Evolutionary conservation across 2,329 filamentous ascomycete species (phyloP).

Genomic region (Venturia oleaginea): DNA sequence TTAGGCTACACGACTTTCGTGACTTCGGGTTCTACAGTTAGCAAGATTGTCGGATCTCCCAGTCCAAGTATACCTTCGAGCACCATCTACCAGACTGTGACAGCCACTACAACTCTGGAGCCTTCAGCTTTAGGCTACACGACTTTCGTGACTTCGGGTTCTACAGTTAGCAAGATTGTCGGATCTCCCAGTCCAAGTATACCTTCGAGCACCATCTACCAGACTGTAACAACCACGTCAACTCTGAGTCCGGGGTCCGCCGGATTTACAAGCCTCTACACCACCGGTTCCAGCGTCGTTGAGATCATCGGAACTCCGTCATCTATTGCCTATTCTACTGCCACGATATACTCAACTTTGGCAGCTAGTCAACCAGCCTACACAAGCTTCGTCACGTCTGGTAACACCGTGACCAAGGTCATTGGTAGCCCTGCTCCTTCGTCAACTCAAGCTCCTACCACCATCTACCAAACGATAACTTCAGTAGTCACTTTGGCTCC

Average conservation of each 20-base stretch:
- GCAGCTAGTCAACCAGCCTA: background rate
- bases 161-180: background rate
- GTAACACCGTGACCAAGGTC: background rate
- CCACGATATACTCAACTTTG: background rate
- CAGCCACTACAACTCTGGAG: background rate
- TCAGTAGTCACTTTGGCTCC: background rate
- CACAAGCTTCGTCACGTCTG: background rate
- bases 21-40: background rate
- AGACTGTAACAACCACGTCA: background rate
- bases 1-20: background rate
- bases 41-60: background rate
- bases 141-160: background rate
- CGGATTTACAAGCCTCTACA: too few relatives aligned
- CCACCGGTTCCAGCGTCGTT: too few relatives aligned
- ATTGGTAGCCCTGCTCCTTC: background rate
- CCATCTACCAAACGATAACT: background rate
- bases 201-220: background rate
- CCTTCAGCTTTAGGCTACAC: background rate
- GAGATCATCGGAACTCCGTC: too few relatives aligned
- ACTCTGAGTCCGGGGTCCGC: too few relatives aligned
- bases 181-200: background rate
- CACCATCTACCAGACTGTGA: background rate
- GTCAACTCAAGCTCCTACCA: background rate
- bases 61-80: background rate
- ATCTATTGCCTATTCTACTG: background rate